Base-by-base conservation (phyloP, 495 filamentous ascomycete genomes). In the Trypethelium eluteriae region DNA sequence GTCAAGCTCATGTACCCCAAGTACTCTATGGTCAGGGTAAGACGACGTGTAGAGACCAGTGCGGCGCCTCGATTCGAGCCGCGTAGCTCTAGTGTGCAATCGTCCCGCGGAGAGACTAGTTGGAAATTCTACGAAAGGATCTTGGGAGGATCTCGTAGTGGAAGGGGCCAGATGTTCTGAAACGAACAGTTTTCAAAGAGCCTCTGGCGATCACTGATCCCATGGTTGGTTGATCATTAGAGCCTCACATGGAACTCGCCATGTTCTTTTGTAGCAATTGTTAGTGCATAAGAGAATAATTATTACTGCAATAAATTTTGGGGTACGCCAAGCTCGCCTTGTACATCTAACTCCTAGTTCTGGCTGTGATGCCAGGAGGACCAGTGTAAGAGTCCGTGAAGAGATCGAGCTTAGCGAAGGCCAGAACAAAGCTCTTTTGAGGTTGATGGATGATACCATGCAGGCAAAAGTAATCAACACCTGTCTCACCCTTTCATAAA, bases 171-270 rank as follows among this genome's bases (percentile, higher is more conserved):
- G 25, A 53, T 18, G 7, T 2, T 14, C 49, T 59, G 53, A 59
- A 36, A 59, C 53, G 36, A 14, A 59, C 53, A 59, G 18, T 6
- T 59, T 59, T 5, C 53, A 59, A 53, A 59, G 53, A 59, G 53
- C 53, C 53, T 59, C 53, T 59, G 53, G 6, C 53, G 32, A 59
- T 59, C 53, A 36, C 32, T 9, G 53, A 36, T 53, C 49, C 5
- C 11, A 7, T 44, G 14, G 41, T 44, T 44, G 41, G 41, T 7
- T 7, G 7, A 7, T 44, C 41, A 44, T 44, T 44, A 25, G 25
- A 25, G 25, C 25, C 25, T 25, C 25, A 25, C 25, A 25, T 25
- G 25, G 25, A 25, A 25, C 25, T 25, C 25, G 25, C 25, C 25
- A 25, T 25, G 25, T 25, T 25, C 25, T 25, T 25, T 25, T 25